Base-by-base conservation (phyloP, 2,329 filamentous ascomycete genomes). In the Neopestalotiopsis sp. region DNA sequence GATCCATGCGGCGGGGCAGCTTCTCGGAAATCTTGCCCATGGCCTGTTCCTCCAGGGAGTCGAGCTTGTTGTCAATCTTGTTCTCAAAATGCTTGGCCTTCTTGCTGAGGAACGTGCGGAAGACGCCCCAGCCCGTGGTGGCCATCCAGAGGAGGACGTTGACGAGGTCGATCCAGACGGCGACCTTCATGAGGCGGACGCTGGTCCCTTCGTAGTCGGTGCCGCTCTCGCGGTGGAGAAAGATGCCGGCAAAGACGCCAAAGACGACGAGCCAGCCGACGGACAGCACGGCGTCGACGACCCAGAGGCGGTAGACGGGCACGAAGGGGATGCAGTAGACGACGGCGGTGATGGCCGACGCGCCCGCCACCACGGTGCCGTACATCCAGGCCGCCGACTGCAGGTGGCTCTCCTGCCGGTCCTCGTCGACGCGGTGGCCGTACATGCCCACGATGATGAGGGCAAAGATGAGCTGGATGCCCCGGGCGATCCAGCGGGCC, bases 221-320 rank as follows among this genome's bases (percentile, higher is more conserved):
- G 67, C 85, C 85, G n/a, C 13, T 13, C 70, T 89, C 79, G 64
- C 88, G 85, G 42, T 84, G 79, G 69, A 94, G 88, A 80, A 91
- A 94, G 81, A 93, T 89, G 70, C 85, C 87, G 14, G 89, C 92
- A 73, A 94, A 94, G 69, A 92, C 86, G 34, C 91, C 92, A 76
- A 94, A 94, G 2, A 91, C 83, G 14, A 89, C 86, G 70, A 92
- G 82, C 89, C 91, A 94, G 2, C 80, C 73, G 38, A 85, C 57
- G 72, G 82, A 84, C 4, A 86, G 79, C 10, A 77, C 70, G 24
- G 82, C 69, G 63, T 86, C 84, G 81, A 82, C 85, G 14, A 78
- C 76, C 61, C 85, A 86, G 5, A 83, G 78, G 3, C 82, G 81
- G 58, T 85, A 81, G 5, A 82, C 70, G 68, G 79, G 72, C 57